Evolutionary conservation across 2,329 filamentous ascomycete species (phyloP).

Genomic region (Fusarium algeriense): DNA sequence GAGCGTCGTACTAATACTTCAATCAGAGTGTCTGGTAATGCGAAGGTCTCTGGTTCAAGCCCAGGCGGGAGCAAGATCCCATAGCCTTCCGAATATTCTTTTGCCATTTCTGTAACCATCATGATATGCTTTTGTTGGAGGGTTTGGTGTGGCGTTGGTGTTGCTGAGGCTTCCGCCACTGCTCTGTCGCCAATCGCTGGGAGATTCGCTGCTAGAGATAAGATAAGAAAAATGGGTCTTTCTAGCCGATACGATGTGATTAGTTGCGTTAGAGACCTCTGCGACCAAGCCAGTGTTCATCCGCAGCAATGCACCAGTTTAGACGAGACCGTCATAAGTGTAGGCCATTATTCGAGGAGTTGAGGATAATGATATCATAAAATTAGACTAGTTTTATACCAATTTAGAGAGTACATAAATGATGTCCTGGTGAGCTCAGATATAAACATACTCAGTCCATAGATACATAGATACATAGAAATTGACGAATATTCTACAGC

Average conservation of each 20-base stretch:
- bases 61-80: constrained; percentile 2
- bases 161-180: neutral
- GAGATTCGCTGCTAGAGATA: neutral
- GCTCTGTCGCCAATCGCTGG: neutral
- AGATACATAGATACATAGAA: accelerated
- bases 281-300: neutral
- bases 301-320: accelerated
- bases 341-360: too few relatives aligned
- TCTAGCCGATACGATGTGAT: neutral
- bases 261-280: accelerated
- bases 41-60: constrained; percentile 5
- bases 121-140: neutral
- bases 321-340: neutral
- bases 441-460: neutral
- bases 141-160: neutral
- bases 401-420: too few relatives aligned
- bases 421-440: too few relatives aligned
- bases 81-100: neutral
- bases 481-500: neutral
- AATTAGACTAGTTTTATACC: too few relatives aligned
- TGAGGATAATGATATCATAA: too few relatives aligned
- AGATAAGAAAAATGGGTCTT: neutral
- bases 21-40: neutral
- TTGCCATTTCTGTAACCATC: neutral
- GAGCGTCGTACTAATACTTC: constrained; percentile 4